Percentiles rank a stretch among this genome's conserved stretches.
Evolutionary conservation across 495 filamentous ascomycete species (phyloP).

Genomic region (Trichocladium antarcticum): DNA sequence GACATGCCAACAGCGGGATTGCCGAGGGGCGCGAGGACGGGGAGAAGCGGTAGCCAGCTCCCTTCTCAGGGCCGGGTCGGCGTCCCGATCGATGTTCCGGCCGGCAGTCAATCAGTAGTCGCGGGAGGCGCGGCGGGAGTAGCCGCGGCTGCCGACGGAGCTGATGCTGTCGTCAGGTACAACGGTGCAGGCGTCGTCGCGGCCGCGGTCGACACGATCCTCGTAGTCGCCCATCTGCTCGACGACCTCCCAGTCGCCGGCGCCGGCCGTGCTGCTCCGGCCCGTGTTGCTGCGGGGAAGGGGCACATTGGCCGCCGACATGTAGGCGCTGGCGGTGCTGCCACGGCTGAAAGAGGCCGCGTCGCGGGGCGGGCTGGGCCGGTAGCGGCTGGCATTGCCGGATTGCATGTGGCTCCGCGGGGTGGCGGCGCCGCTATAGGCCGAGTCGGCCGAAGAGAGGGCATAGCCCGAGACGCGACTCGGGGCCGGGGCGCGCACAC

Average conservation of each 20-base stretch:
- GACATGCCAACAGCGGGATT: too few species aligned
- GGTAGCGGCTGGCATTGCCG: background rate
- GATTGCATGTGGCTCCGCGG: too few species aligned
- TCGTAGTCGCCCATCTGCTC: slow-evolving; percentile 1
- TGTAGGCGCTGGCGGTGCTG: slow-evolving; percentile 7
- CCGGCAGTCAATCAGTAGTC: background rate
- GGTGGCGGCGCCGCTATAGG: slow-evolving; percentile 2
- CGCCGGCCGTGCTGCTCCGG: background rate
- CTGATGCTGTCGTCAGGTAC: slow-evolving; percentile 20
- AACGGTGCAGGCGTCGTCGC: slow-evolving; percentile 12
- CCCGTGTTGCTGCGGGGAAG: slow-evolving; percentile 9
- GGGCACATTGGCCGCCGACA: slow-evolving; percentile 6
- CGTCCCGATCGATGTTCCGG: too few species aligned
- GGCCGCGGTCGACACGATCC: background rate
- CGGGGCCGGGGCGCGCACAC: slow-evolving; percentile 16
- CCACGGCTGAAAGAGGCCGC: slow-evolving; percentile 3
- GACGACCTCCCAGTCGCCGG: slow-evolving; percentile 8
- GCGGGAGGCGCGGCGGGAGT: background rate
- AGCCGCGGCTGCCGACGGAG: slow-evolving; percentile 14
- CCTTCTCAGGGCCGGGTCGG: too few species aligned
- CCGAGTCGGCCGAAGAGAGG: slow-evolving; percentile 8
- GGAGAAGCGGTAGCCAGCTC: too few species aligned
- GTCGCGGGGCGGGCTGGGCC: slow-evolving; percentile 9
- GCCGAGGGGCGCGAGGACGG: too few species aligned
- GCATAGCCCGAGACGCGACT: slow-evolving; percentile 14